Evolutionary conservation across 352 stramenopile species (phyloP), one percentile per base, ranked within the genome.

Genomic region (Globisporangium solare): DNA sequence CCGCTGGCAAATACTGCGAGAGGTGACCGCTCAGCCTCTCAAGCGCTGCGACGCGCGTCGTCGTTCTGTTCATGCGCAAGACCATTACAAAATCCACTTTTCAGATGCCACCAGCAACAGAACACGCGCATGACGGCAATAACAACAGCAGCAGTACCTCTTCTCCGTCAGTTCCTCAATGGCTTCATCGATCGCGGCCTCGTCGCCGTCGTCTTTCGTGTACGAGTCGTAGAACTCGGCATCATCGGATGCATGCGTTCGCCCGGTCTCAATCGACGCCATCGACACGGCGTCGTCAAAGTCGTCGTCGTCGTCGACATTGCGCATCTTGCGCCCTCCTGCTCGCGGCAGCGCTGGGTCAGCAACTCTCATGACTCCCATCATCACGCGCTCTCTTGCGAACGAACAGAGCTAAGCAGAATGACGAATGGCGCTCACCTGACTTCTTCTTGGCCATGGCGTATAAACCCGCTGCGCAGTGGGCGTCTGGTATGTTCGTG

Each of bases 151-250:
- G 48, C 58, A 37, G 12, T 65, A 92, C 86, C 86, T 66, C 63
- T 88, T 86, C 60, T 93, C 82, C 0, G 72, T 90, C 39, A 95
- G 66, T 56, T 90, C 74, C 51, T 92, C 83, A 17, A 95, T 71
- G 2, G 80, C 74, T 32, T 92, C 80, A 20, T 92, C 74, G 12
- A 95, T 69, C 2, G 70, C 70, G 40, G 88, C 67, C 17, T 92
- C 77, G 51, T 89, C 77, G 21, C 75, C 74, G 18, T 78, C 68
- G 46, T 70, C 66, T 47, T 86, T 84, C 12, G 69, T 76, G 58
- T 79, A 84, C 41, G 74, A 58, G 35, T 91, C 83, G 51, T 90
- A 89, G 51, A 83, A 81, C 20, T 92, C 78, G 42, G 68, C 73
- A 50, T 86, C 69, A 48, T 92, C 77, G 12, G 77, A 88, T 32